Percentiles rank a stretch among this genome's conserved stretches.
Conservation (phyloP, 768 basidiomycete genomes). For the Termitomyces sp. region DNA sequence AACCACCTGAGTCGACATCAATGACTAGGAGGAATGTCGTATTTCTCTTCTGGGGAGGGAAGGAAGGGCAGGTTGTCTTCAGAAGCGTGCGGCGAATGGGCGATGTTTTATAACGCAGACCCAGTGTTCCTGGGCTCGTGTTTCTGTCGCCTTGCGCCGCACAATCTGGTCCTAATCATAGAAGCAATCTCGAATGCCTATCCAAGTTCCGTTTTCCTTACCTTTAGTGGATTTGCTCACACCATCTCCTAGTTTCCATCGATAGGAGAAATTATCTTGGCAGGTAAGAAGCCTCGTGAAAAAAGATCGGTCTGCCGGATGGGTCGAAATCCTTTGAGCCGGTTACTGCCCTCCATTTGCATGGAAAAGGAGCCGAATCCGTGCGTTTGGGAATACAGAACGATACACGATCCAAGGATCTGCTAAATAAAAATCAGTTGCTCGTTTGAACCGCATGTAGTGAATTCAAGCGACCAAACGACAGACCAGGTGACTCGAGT, state of each 20-base stretch:
- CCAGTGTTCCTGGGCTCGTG: constrained; percentile 7
- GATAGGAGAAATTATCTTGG: constrained; percentile 18
- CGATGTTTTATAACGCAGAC: constrained; percentile 6
- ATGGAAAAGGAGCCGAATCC: neutral
- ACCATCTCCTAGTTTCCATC: constrained; percentile 20
- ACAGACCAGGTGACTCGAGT: constrained; percentile 9
- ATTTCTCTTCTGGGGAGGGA: no score
- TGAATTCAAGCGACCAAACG: neutral
- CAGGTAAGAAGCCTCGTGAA: constrained; percentile 16
- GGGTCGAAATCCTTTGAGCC: neutral
- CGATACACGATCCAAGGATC: neutral
- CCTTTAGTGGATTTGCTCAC: constrained; percentile 24
- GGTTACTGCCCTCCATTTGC: neutral
- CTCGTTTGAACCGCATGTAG: constrained; percentile 1
- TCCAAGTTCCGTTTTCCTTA: constrained; percentile 19
- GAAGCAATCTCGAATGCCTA: constrained; percentile 20
- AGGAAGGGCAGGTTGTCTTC: neutral
- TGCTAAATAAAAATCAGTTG: constrained; percentile 7
- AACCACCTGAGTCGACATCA: neutral
- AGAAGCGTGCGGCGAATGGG: neutral
- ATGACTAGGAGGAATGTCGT: neutral
- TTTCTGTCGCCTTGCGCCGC: constrained; percentile 3
- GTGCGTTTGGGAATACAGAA: neutral
- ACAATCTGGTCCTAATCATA: constrained; percentile 16
- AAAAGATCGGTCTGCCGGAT: constrained; percentile 1